A percentile compares a stretch with the other conserved stretches of the same genome.
Conservation (phyloP, 1,284 basidiomycete species). For the Vanrija pseudolonga region DNA sequence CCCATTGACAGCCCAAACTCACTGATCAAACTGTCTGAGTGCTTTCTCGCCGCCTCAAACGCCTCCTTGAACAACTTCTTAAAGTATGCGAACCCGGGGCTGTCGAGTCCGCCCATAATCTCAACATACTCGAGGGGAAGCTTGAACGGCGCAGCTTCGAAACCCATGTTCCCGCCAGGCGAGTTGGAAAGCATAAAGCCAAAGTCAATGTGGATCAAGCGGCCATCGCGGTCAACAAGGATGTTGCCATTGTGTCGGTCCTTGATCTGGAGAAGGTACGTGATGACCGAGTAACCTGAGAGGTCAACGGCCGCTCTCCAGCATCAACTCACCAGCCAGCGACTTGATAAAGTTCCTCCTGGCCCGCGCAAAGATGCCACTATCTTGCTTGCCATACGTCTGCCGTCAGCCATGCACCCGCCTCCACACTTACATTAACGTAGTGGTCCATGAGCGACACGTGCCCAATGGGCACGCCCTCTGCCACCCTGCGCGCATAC, state of each 20-base stretch:
- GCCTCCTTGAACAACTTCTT: slow-evolving; percentile 83
- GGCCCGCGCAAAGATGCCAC: slow-evolving; percentile 76
- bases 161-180: slow-evolving; percentile 88
- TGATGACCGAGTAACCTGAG: slow-evolving; percentile 92
- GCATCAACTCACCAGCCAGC: no score
- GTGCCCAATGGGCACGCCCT: slow-evolving; percentile 68
- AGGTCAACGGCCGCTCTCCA: no score
- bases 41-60: slow-evolving; percentile 90
- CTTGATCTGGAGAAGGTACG: slow-evolving; percentile 95
- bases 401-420: slow-evolving; percentile 36
- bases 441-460: slow-evolving; percentile 89
- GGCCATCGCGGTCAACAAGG: slow-evolving; percentile 88
- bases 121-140: slow-evolving; percentile 91
- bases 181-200: slow-evolving; percentile 98
- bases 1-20: slow-evolving; percentile 42
- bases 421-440: slow-evolving; percentile 59
- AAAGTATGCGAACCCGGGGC: slow-evolving; percentile 78
- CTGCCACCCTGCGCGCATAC: slow-evolving; percentile 79
- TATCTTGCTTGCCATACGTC: slow-evolving; percentile 86
- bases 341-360: slow-evolving; percentile 92
- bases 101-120: slow-evolving; percentile 83
- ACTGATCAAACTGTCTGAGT: slow-evolving; percentile 96
- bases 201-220: slow-evolving; percentile 83
- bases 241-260: slow-evolving; percentile 99
- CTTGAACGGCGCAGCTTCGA: slow-evolving; percentile 99